Evolutionary conservation across 2,329 filamentous ascomycete species (phyloP).

Genomic region (Aspergillus sp.): DNA sequence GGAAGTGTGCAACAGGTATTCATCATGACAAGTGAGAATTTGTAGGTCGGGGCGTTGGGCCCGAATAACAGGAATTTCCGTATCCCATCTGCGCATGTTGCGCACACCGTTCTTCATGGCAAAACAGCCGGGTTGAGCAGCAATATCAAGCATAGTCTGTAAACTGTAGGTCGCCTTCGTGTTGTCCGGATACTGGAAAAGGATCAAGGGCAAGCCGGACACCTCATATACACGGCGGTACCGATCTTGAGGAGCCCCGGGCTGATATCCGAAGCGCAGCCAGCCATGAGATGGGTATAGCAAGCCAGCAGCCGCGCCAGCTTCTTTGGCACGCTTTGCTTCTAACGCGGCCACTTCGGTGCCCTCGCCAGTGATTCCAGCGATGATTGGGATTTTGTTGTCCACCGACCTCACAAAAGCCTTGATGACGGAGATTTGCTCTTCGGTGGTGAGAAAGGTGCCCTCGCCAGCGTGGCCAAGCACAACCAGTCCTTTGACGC

Average conservation of each 20-base stretch:
- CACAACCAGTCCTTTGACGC: too few species aligned
- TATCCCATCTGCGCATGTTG: constrained; percentile 60
- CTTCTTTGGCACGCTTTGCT: constrained; percentile 24
- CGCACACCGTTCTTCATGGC: constrained; percentile 61
- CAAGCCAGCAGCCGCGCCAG: constrained; percentile 54
- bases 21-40: too few species aligned
- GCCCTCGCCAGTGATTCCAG: too few species aligned
- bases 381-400: too few species aligned
- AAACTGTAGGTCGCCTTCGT: constrained; percentile 20
- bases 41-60: constrained; percentile 11
- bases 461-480: too few species aligned
- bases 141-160: constrained; percentile 57
- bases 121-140: constrained; percentile 55
- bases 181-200: too few species aligned
- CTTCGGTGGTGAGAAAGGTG: too few species aligned
- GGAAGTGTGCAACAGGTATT: too few species aligned
- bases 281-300: constrained; percentile 58
- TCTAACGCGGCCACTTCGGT: too few species aligned
- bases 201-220: too few species aligned
- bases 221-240: constrained; percentile 46
- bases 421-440: too few species aligned
- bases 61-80: constrained; percentile 57
- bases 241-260: constrained; percentile 55
- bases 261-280: constrained; percentile 58
- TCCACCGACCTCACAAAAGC: too few species aligned